phyloP scores from a whole-genome alignment of 2,329 filamentous ascomycete genomes.

The Lachnellula occidentalis region DNA sequence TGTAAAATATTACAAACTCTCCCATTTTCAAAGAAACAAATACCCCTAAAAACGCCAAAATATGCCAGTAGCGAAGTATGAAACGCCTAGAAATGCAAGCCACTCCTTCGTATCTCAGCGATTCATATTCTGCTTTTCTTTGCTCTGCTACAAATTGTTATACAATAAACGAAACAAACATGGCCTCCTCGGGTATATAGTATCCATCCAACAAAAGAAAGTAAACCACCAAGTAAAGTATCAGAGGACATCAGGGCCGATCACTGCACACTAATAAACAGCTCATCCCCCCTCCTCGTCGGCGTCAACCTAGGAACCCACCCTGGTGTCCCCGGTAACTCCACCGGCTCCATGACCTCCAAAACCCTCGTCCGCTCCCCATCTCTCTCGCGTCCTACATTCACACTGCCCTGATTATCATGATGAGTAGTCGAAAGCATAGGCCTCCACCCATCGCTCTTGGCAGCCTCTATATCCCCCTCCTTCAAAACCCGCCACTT shows the following conservation, averaged over 20 bases:
- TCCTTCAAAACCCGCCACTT: slow-evolving; percentile 25
- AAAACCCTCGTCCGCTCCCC: slow-evolving; percentile 1
- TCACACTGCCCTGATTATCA: neutral
- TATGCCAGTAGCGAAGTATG: neutral
- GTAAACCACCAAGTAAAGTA: neutral
- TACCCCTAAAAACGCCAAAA: neutral
- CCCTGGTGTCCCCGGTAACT: slow-evolving; percentile 44
- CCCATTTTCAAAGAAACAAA: neutral
- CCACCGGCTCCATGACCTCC: slow-evolving; percentile 15
- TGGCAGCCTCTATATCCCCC: slow-evolving; percentile 21
- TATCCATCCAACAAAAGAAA: neutral
- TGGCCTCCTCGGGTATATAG: neutral
- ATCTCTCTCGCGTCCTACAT: neutral
- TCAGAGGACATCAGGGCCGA: neutral
- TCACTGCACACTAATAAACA: slow-evolving; percentile 53
- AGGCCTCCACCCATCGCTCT: slow-evolving; percentile 24
- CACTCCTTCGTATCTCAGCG: neutral
- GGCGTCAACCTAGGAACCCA: slow-evolving; percentile 64
- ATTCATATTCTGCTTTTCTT: neutral
- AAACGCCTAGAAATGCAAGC: no score
- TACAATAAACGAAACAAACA: neutral
- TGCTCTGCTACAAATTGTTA: neutral
- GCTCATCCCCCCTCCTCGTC: slow-evolving; percentile 58
- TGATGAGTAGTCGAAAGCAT: slow-evolving; percentile 9
- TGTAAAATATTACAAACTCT: neutral